These are phyloP conservation scores for Persicaria maculosa DNA, from an alignment of 148 eudicot genomes.

Conservation along the genomic window DNA sequence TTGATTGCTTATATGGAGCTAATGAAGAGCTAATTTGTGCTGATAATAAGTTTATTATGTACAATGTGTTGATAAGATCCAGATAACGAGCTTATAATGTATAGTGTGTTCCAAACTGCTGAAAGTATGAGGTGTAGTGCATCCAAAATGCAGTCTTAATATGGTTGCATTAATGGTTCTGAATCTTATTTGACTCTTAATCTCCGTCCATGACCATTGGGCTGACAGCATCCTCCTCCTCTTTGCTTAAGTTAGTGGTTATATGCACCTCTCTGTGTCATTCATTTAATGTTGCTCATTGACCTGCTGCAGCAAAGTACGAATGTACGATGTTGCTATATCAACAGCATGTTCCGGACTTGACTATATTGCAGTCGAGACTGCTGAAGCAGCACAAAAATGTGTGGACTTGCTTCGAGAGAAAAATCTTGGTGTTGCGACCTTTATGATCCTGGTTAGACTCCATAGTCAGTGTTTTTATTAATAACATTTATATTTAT, in stretches of 20 bases:
- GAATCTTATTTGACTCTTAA: not conserved
- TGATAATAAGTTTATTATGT: no score
- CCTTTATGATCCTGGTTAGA: slow-evolving; percentile 91
- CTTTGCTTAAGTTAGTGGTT: not conserved
- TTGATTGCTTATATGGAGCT: not conserved
- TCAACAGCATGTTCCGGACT: slow-evolving; percentile 95
- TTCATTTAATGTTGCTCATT: slow-evolving; percentile 1
- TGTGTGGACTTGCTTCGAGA: slow-evolving; percentile 89
- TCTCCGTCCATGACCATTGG: not conserved
- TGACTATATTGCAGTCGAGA: slow-evolving; percentile 94
- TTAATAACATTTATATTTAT: no score
- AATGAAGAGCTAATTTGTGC: no score
- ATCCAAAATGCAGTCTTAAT: not conserved
- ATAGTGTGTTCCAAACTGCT: not conserved
- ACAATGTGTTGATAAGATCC: no score
- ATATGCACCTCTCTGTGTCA: not conserved
- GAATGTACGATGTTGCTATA: slow-evolving; percentile 52
- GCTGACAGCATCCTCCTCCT: not conserved
- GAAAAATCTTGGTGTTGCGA: slow-evolving; percentile 89
- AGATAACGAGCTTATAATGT: no score
- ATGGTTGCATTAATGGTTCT: not conserved
- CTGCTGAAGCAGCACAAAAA: slow-evolving; percentile 83
- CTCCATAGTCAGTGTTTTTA: not conserved
- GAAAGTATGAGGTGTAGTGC: not conserved
- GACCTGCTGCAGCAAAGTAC: slow-evolving; percentile 62